Percentiles rank a stretch among this genome's conserved stretches.
Conservation (phyloP, 108 stramenopile species). For the Fistulifera solaris region DNA sequence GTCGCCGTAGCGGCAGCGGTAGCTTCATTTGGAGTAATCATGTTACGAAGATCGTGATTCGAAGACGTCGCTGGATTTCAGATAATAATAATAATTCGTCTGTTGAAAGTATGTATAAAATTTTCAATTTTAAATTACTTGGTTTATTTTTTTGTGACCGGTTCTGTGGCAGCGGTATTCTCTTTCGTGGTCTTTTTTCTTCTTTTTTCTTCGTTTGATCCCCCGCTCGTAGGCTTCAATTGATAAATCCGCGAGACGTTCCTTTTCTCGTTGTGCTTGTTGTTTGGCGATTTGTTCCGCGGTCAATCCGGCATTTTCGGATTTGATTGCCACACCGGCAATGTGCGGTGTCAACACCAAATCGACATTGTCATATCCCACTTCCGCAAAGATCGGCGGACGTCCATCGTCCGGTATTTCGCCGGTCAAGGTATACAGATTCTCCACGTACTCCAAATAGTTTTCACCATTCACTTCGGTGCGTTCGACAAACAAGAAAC, state of each 20-base stretch:
- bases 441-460: slow-evolving; percentile 58
- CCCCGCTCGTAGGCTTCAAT: slow-evolving; percentile 76
- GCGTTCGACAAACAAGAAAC: slow-evolving; percentile 75
- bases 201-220: slow-evolving; percentile 58
- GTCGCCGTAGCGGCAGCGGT: background rate
- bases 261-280: slow-evolving; percentile 43
- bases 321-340: slow-evolving; percentile 78
- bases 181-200: slow-evolving; percentile 44
- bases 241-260: slow-evolving; percentile 63
- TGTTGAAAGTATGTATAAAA: background rate
- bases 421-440: slow-evolving; percentile 14
- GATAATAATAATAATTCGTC: background rate
- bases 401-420: slow-evolving; percentile 14
- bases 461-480: slow-evolving; percentile 50
- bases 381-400: slow-evolving; percentile 51
- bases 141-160: background rate
- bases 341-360: slow-evolving; percentile 67
- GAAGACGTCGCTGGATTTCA: background rate
- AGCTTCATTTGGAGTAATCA: background rate
- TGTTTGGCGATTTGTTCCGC: slow-evolving; percentile 26
- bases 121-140: background rate
- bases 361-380: slow-evolving; percentile 76
- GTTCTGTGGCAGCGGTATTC: background rate
- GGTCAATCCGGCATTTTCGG: slow-evolving; percentile 59
- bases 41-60: background rate